Percentiles rank a stretch among this genome's conserved stretches.
These are phyloP conservation scores for Pseudozyma thailandica DNA, from an alignment of 1,284 basidiomycete species.

Conservation along the genomic window DNA sequence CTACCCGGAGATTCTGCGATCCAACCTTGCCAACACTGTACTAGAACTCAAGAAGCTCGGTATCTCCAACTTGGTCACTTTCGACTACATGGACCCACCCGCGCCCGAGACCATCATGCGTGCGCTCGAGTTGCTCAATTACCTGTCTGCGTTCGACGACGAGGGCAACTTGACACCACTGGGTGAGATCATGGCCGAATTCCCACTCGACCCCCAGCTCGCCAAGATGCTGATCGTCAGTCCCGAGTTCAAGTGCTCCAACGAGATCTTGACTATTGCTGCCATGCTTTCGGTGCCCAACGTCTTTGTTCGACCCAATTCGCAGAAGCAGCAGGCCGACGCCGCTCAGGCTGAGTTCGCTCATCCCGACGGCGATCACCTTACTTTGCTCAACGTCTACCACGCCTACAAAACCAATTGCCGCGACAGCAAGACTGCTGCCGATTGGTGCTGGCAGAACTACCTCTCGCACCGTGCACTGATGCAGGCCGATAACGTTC, in stretches of 20 bases:
- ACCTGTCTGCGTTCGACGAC: constrained; percentile 90
- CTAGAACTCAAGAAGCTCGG: constrained; percentile 94
- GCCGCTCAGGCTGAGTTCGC: constrained; percentile 87
- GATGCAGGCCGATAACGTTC: constrained; percentile 93
- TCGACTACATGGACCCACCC: constrained; percentile 79
- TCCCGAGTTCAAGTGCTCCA: constrained; percentile 94
- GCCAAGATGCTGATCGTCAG: constrained; percentile 91
- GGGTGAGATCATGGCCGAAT: constrained; percentile 94
- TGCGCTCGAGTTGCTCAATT: constrained; percentile 92
- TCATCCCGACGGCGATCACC: constrained; percentile 93
- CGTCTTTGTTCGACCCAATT: constrained; percentile 84
- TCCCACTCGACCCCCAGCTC: constrained; percentile 95
- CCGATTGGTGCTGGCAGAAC: constrained; percentile 89
- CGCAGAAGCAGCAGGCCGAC: constrained; percentile 87
- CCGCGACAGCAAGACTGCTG: constrained; percentile 55
- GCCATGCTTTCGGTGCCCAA: constrained; percentile 95
- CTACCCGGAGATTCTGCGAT: constrained; percentile 92
- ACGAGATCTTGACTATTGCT: constrained; percentile 93
- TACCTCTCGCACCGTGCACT: constrained; percentile 87
- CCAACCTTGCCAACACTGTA: constrained; percentile 86
- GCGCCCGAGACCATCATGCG: constrained; percentile 99
- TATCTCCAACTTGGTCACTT: constrained; percentile 73
- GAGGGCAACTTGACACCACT: constrained; percentile 89
- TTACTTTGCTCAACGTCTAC: constrained; percentile 94
- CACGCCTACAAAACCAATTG: constrained; percentile 83